A percentile compares a stretch with the other conserved stretches of the same genome.
phyloP scores from a whole-genome alignment of 495 filamentous ascomycete species.

The Penicillium dipodomyicola region DNA sequence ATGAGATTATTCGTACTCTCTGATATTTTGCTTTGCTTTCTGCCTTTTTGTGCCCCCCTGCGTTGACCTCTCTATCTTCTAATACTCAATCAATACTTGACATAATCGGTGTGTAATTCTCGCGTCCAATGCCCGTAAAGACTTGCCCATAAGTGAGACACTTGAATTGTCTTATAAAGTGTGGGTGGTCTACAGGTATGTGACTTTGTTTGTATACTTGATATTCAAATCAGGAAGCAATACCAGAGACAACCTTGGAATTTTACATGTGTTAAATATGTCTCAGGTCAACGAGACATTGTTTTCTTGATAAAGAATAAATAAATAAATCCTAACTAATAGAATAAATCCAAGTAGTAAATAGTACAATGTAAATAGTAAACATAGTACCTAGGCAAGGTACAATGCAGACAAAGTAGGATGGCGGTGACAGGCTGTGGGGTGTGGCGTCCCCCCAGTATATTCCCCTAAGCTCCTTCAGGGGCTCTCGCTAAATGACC shows the following conservation, averaged over 20 bases:
- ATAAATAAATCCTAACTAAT: background rate
- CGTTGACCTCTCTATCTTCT: slow-evolving; percentile 34
- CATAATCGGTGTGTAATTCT: slow-evolving; percentile 30
- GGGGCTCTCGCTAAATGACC: slow-evolving; percentile 46
- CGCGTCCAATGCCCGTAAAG: slow-evolving; percentile 5
- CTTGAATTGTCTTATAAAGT: background rate
- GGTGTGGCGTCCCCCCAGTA: slow-evolving; percentile 37
- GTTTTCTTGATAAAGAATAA: background rate
- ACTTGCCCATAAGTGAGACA: background rate
- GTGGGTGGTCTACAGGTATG: background rate
- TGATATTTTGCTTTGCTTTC: slow-evolving; percentile 35
- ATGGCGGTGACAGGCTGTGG: slow-evolving; percentile 35
- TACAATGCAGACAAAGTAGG: slow-evolving; percentile 9
- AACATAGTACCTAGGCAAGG: background rate
- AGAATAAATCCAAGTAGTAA: background rate
- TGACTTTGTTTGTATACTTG: no score
- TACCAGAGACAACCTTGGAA: background rate
- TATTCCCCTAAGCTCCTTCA: slow-evolving; percentile 40
- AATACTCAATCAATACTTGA: slow-evolving; percentile 31
- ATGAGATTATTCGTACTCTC: slow-evolving; percentile 27
- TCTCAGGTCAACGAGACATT: background rate
- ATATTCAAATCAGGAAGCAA: background rate
- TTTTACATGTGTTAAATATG: background rate
- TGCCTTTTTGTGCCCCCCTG: slow-evolving; percentile 30
- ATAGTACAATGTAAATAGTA: background rate